Evolutionary conservation across 2,329 filamentous ascomycete species (phyloP).

Genomic region (Cordyceps pruinosa): DNA sequence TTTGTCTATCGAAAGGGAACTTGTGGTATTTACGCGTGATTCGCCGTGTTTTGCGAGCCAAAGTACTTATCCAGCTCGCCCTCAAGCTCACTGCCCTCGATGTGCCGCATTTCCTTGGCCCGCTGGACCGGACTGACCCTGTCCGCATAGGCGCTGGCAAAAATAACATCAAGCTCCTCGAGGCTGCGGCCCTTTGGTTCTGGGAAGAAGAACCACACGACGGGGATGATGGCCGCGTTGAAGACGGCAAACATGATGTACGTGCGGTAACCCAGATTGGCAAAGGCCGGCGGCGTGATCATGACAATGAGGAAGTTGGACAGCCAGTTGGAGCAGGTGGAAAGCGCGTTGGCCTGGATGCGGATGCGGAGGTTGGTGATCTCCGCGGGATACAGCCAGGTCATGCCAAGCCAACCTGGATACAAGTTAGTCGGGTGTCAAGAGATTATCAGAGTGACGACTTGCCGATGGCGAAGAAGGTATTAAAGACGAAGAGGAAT

Average conservation of each 20-base stretch:
- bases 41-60: constrained; percentile 7
- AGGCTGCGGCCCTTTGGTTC: constrained; percentile 49
- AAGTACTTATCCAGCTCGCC: constrained; percentile 25
- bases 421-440: constrained; percentile 14
- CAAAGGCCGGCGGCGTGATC: constrained; percentile 55
- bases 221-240: constrained; percentile 41
- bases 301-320: constrained; percentile 61
- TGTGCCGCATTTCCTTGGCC: constrained; percentile 22
- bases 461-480: constrained; percentile 44
- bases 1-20: background rate
- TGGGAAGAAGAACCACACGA: constrained; percentile 46
- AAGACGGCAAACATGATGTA: constrained; percentile 46
- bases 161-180: constrained; percentile 63
- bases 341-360: constrained; percentile 56
- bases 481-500: constrained; percentile 57
- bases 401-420: constrained; percentile 53
- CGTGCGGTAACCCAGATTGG: constrained; percentile 44
- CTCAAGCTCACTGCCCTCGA: constrained; percentile 21
- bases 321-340: constrained; percentile 54
- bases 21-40: background rate
- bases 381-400: constrained; percentile 57
- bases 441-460: background rate
- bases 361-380: constrained; percentile 54
- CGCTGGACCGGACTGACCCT: constrained; percentile 22
- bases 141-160: constrained; percentile 21